phyloP scores from a whole-genome alignment of 164 flowering plant genomes.

The Liriodendron chinense region DNA sequence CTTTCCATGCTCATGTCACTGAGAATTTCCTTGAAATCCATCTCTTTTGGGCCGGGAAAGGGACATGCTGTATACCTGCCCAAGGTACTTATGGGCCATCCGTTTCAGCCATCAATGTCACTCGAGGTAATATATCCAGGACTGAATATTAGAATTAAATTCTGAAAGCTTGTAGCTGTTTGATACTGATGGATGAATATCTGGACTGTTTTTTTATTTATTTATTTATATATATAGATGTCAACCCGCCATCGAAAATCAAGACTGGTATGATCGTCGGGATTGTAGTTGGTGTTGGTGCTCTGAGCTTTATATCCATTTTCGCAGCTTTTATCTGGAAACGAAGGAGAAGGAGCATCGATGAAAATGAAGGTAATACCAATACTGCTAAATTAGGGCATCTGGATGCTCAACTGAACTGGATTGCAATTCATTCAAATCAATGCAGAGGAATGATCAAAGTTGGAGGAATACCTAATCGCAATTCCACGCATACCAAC shows the following conservation, averaged over 20 bases:
- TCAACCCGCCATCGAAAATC: slow-evolving; percentile 41
- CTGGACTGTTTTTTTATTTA: no score
- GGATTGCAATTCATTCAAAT: not conserved
- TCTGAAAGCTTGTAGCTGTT: no score
- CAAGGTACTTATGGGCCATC: slow-evolving; percentile 82
- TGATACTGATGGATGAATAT: no score
- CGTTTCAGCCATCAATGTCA: slow-evolving; percentile 79
- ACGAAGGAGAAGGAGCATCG: slow-evolving; percentile 23
- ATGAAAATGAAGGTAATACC: slow-evolving; percentile 56
- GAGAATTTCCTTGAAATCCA: slow-evolving; percentile 77
- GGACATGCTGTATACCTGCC: slow-evolving; percentile 81
- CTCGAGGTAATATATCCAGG: slow-evolving; percentile 36
- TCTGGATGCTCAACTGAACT: not conserved
- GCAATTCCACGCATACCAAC: not conserved
- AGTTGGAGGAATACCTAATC: no score
- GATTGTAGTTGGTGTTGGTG: slow-evolving; percentile 42
- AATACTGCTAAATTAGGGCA: not conserved
- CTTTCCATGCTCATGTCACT: slow-evolving; percentile 31
- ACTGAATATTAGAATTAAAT: no score
- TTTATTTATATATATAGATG: not conserved
- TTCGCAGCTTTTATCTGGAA: slow-evolving; percentile 26
- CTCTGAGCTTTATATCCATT: slow-evolving; percentile 27
- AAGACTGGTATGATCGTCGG: slow-evolving; percentile 61
- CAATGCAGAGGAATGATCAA: no score
- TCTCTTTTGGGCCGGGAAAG: slow-evolving; percentile 96